phyloP scores from a whole-genome alignment of 768 basidiomycete genomes.

The Kwoniella dejecticola region DNA sequence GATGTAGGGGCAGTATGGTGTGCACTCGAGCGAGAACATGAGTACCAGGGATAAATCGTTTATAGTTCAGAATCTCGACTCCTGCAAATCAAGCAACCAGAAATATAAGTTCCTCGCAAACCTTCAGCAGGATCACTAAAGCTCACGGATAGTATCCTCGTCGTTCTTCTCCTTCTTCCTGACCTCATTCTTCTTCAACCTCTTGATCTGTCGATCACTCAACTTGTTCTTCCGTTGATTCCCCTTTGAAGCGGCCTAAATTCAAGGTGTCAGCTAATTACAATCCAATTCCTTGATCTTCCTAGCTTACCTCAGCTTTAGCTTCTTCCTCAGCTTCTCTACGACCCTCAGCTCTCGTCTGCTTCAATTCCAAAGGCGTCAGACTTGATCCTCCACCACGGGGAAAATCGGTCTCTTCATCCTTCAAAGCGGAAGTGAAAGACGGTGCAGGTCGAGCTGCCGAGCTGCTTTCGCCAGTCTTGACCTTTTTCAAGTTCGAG shows the following conservation, averaged over 20 bases:
- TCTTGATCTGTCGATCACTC: slow-evolving; percentile 52
- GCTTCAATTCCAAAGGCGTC: slow-evolving; percentile 85
- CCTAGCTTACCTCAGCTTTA: slow-evolving; percentile 55
- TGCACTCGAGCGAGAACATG: slow-evolving; percentile 85
- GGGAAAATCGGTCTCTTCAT: slow-evolving; percentile 85
- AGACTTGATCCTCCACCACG: slow-evolving; percentile 88
- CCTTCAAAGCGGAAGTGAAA: slow-evolving; percentile 51
- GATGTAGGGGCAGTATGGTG: slow-evolving; percentile 79
- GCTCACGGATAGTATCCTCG: slow-evolving; percentile 60
- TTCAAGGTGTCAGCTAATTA: slow-evolving; percentile 8
- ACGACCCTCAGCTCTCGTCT: slow-evolving; percentile 76
- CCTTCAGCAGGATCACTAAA: too few species aligned
- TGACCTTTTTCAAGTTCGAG: slow-evolving; percentile 16
- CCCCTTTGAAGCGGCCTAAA: slow-evolving; percentile 18
- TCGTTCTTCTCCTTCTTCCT: slow-evolving; percentile 45
- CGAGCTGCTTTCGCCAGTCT: slow-evolving; percentile 5
- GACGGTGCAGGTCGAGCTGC: slow-evolving; percentile 45
- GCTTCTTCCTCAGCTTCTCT: slow-evolving; percentile 78
- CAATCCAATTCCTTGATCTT: not conserved
- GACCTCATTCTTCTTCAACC: slow-evolving; percentile 53
- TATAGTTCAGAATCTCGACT: slow-evolving; percentile 91
- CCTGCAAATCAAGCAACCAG: slow-evolving; percentile 56
- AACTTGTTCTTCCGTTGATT: slow-evolving; percentile 57
- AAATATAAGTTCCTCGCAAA: too few species aligned
- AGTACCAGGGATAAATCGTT: slow-evolving; percentile 82